Percentiles rank a stretch among this genome's conserved stretches.
These are phyloP conservation scores for Emericellopsis cladophorae DNA, from an alignment of 2,329 filamentous ascomycete species.

Conservation along the genomic window DNA sequence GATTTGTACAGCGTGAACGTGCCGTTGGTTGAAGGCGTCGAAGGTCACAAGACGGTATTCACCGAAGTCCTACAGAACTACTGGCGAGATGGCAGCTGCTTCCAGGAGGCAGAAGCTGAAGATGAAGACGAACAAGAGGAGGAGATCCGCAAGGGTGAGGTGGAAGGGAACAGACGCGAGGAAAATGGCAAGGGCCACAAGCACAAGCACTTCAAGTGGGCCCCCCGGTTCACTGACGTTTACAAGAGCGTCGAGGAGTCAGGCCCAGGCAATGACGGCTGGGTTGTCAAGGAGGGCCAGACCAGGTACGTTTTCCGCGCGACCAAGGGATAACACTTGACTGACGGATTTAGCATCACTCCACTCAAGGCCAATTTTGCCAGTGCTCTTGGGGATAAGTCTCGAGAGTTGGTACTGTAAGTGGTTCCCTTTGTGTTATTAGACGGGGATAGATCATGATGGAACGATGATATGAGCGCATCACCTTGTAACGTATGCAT, in stretches of 20 bases:
- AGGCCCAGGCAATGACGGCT: conserved; percentile 77
- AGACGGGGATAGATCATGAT: not conserved
- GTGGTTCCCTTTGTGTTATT: conserved; percentile 24
- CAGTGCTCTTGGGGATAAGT: conserved; percentile 47
- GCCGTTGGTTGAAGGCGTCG: conserved; percentile 67
- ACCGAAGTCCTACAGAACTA: conserved; percentile 83
- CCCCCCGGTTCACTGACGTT: conserved; percentile 75
- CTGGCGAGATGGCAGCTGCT: conserved; percentile 77
- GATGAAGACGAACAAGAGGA: conserved; percentile 53
- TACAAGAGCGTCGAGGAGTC: conserved; percentile 75
- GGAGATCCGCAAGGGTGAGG: conserved; percentile 62
- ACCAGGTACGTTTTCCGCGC: conserved; percentile 52
- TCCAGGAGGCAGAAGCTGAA: conserved; percentile 63
- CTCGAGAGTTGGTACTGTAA: conserved; percentile 74
- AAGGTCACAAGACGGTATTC: conserved; percentile 61
- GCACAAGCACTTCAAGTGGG: conserved; percentile 92
- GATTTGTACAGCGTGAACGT: conserved; percentile 91
- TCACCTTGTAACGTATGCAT: conserved; percentile 14
- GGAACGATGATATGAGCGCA: not conserved
- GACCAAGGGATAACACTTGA: not conserved
- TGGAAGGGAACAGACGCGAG: conserved; percentile 28
- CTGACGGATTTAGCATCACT: conserved; percentile 52
- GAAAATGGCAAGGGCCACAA: conserved; percentile 33
- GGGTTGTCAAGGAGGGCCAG: conserved; percentile 77
- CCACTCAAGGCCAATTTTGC: conserved; percentile 88